Conservation (phyloP, 2,329 filamentous ascomycete genomes). For the Neofusicoccum umdonicola region DNA sequence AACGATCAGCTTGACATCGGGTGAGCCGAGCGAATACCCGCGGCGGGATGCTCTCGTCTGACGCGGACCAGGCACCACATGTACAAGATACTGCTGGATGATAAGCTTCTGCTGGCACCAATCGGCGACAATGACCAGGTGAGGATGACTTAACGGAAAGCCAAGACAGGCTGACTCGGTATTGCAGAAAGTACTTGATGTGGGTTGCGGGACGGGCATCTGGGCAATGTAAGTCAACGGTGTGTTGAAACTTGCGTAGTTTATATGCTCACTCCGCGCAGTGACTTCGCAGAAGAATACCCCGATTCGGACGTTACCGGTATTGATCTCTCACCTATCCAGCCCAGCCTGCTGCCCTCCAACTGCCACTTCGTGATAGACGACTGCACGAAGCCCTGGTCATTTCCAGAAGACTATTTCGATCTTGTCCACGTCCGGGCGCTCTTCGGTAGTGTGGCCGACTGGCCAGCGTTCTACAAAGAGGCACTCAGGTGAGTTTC, state of each 20-base stretch:
- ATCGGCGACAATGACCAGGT: conserved; percentile 18
- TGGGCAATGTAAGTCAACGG: conserved; percentile 18
- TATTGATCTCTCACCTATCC: conserved; percentile 47
- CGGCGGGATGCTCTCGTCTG: not conserved
- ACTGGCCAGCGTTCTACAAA: conserved; percentile 26
- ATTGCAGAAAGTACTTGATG: not conserved
- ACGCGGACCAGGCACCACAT: conserved; percentile 31
- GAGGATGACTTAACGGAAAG: not conserved
- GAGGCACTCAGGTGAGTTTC: conserved; percentile 16
- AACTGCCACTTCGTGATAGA: conserved; percentile 50
- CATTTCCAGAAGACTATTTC: conserved; percentile 39
- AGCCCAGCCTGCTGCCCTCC: conserved; percentile 41
- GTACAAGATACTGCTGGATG: conserved; percentile 35
- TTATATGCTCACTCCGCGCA: conserved; percentile 19
- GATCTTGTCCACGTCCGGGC: conserved; percentile 44
- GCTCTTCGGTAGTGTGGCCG: conserved; percentile 24
- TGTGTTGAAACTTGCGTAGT: conserved; percentile 2
- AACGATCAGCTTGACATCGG: conserved; percentile 47
- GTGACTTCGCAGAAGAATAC: conserved; percentile 22
- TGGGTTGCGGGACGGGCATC: conserved; percentile 18
- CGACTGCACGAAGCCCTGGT: conserved; percentile 35
- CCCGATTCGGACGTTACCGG: conserved; percentile 44
- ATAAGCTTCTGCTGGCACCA: conserved; percentile 34
- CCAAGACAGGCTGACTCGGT: not conserved
- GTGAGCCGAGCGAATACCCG: not conserved